These are phyloP conservation scores for Cladosporium sp. DNA, from an alignment of 2,329 filamentous ascomycete genomes.

Conservation along the genomic window DNA sequence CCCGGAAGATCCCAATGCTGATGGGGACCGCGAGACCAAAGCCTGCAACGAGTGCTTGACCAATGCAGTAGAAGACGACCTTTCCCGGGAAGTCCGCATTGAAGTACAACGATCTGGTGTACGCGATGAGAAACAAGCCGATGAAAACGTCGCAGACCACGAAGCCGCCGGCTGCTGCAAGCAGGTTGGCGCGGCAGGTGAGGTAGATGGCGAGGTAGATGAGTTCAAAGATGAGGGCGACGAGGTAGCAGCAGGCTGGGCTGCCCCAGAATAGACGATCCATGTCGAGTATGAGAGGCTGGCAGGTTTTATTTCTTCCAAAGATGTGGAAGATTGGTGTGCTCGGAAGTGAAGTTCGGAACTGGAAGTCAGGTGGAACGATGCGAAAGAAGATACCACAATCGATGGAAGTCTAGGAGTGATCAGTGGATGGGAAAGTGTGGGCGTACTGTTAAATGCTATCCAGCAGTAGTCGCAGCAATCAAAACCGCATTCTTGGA, in stretches of 20 bases:
- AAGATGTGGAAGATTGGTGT: not conserved
- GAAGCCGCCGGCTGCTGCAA: not conserved
- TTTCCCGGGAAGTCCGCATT: not conserved
- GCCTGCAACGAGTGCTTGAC: not conserved
- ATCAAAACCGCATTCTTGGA: not conserved
- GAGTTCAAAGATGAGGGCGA: not conserved
- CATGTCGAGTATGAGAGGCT: not conserved
- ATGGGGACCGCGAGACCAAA: not conserved
- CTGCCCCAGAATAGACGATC: not conserved
- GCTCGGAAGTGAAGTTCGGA: not conserved
- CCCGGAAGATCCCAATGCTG: not conserved
- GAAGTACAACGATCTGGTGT: not conserved
- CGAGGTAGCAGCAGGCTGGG: not conserved
- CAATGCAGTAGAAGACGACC: not conserved
- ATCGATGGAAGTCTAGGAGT: not conserved
- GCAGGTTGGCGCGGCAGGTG: not conserved
- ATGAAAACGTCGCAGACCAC: not conserved
- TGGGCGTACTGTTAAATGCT: not conserved
- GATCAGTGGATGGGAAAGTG: not conserved
- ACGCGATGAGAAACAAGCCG: not conserved
- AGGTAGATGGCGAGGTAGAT: not conserved
- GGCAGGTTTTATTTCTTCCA: not conserved
- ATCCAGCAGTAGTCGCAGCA: not conserved
- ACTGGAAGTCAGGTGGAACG: not conserved
- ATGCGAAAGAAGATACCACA: not conserved